A percentile compares a stretch with the other conserved stretches of the same genome.
Conservation (phyloP, 768 basidiomycete genomes). For the Chalciporus piperatus region DNA sequence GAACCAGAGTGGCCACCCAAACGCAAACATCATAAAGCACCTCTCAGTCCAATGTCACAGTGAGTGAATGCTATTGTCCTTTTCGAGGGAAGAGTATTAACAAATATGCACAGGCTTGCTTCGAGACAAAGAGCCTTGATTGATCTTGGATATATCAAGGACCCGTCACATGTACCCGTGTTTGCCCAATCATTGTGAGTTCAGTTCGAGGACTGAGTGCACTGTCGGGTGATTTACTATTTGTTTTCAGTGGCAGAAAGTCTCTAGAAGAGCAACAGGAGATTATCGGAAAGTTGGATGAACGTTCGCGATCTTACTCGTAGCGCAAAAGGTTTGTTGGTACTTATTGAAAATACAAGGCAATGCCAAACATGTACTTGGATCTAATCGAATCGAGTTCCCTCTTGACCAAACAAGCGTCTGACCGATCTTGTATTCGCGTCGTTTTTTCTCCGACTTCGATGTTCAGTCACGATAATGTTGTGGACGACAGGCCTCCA, state of each 20-base stretch:
- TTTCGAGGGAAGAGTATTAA: neutral
- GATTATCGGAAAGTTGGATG: slow-evolving; percentile 43
- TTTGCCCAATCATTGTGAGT: slow-evolving; percentile 72
- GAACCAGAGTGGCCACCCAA: slow-evolving; percentile 63
- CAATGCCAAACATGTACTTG: neutral
- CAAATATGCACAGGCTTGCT: slow-evolving; percentile 42
- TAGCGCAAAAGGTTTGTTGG: neutral
- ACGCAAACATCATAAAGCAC: slow-evolving; percentile 52
- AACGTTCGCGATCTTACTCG: slow-evolving; percentile 19
- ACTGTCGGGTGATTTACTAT: slow-evolving; percentile 5
- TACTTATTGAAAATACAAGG: neutral
- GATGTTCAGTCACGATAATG: slow-evolving; percentile 10
- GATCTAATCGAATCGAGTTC: neutral
- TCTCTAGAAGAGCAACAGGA: slow-evolving; percentile 40
- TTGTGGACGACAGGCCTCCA: slow-evolving; percentile 11
- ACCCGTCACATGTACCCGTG: slow-evolving; percentile 45
- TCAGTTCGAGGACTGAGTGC: slow-evolving; percentile 25
- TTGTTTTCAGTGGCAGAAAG: slow-evolving; percentile 39
- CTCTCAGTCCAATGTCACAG: slow-evolving; percentile 50
- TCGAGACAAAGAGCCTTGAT: slow-evolving; percentile 60
- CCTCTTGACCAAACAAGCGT: neutral
- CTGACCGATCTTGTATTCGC: neutral
- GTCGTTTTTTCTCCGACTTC: neutral
- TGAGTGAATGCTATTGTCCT: slow-evolving; percentile 29
- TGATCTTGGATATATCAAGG: slow-evolving; percentile 56